A percentile compares a stretch with the other conserved stretches of the same genome.
Conservation (phyloP, 257 asterid genomes). For the Capsicum chinense region DNA sequence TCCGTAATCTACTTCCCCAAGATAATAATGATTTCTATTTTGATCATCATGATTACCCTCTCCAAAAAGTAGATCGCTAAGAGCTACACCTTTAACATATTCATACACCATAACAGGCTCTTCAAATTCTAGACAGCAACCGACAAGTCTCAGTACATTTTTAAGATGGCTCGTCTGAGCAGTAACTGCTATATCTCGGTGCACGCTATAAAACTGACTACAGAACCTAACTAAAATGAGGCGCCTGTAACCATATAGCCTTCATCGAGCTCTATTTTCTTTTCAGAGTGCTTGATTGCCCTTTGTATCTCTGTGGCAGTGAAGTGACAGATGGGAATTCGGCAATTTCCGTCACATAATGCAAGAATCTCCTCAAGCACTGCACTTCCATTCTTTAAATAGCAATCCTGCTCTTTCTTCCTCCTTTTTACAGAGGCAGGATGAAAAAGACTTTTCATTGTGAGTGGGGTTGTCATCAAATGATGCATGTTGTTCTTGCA, state of each 20-base stretch:
- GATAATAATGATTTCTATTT: neutral
- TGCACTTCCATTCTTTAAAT: slow-evolving; percentile 1
- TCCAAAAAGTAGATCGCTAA: neutral
- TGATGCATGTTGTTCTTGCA: too few relatives aligned
- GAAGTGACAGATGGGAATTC: slow-evolving; percentile 18
- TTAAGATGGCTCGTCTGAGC: neutral
- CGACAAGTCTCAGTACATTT: neutral
- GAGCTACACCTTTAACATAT: neutral
- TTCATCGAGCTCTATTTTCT: too few relatives aligned
- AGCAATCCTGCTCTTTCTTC: neutral
- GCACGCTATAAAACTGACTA: neutral
- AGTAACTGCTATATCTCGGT: neutral
- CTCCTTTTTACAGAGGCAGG: slow-evolving; percentile 1
- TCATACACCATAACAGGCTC: neutral
- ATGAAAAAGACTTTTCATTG: too few relatives aligned
- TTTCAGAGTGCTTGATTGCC: neutral
- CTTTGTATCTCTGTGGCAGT: neutral
- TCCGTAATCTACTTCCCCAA: slow-evolving; percentile 24
- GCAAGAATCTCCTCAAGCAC: slow-evolving; percentile 27
- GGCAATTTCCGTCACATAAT: neutral
- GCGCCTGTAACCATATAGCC: too few relatives aligned
- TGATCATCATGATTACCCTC: neutral
- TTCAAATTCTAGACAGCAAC: neutral
- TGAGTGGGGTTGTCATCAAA: too few relatives aligned
- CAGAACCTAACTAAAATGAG: too few relatives aligned